Conservation (phyloP, 371 early-diverging fungal species). For the Mortierella sp. region DNA sequence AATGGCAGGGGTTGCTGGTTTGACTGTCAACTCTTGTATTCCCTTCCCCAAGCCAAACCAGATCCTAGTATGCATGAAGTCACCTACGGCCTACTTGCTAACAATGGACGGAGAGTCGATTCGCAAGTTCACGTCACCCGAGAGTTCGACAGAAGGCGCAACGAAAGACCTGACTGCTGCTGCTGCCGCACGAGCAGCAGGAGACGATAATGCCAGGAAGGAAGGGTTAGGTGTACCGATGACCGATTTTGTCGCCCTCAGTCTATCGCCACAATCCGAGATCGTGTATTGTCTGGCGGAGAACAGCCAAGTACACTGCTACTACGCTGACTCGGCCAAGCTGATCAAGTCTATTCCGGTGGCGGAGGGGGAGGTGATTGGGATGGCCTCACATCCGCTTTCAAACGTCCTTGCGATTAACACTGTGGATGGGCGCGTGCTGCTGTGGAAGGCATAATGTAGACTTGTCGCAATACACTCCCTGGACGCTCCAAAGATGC, state of each 20-base stretch:
- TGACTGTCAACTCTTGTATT: slow-evolving; percentile 53
- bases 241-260: slow-evolving; percentile 59
- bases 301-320: slow-evolving; percentile 66
- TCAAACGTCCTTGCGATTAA: slow-evolving; percentile 77
- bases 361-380: slow-evolving; percentile 74
- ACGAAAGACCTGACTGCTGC: slow-evolving; percentile 22
- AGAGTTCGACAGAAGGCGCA: slow-evolving; percentile 25
- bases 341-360: slow-evolving; percentile 48
- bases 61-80: slow-evolving; percentile 81
- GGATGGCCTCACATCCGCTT: slow-evolving; percentile 77
- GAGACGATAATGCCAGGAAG: slow-evolving; percentile 57
- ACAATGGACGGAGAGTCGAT: slow-evolving; percentile 64
- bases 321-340: slow-evolving; percentile 65
- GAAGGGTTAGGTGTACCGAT: slow-evolving; percentile 65
- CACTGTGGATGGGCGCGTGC: slow-evolving; percentile 73
- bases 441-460: slow-evolving; percentile 62
- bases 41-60: slow-evolving; percentile 59
- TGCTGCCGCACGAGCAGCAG: slow-evolving; percentile 31
- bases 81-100: slow-evolving; percentile 69
- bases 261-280: slow-evolving; percentile 78
- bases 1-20: slow-evolving; percentile 54
- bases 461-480: neutral
- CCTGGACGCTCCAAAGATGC: too few relatives aligned
- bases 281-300: slow-evolving; percentile 78
- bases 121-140: slow-evolving; percentile 35